Base-by-base conservation (phyloP, 306 rosid species). In the Cyclanthera cordifolia region DNA sequence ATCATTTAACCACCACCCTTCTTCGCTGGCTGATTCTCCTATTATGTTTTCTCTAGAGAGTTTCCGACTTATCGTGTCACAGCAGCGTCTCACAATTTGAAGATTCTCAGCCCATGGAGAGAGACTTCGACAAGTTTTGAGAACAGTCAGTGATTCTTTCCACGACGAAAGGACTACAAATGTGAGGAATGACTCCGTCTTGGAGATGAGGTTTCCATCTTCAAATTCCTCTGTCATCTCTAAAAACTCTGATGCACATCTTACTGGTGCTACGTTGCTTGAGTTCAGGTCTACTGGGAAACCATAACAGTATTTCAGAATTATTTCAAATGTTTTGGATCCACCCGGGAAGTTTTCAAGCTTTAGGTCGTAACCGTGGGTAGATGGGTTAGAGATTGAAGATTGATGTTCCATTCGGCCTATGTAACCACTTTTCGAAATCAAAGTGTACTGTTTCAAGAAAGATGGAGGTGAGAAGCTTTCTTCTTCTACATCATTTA, bases 101-200 rank as follows among this genome's bases (percentile, higher is more conserved):
- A 90, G 85, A 78, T 90, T 93, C 63, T 90, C 99, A 56, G 86
- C 89, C 99, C 99, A 93, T 19, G 99, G 97, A 45, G 90, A 86
- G 16, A 93, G 83, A 49, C 75, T 73, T 83, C 88, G 87, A 60
- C 97, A 90, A 59, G 94, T 82, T 72, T 81, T 88, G 37, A 90
- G 86, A 56, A 93, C 95, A 53, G 83, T 74, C 65, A 90, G 70
- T 7, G 95, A 84, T 72, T 93, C 99, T 74, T 88, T 90, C 97
- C 95, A 88, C 32, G 97, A 93, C 63, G 88, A 83, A 46, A 93
- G 94, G 75, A 93, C 87, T 1, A 90, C 90, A 55, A 87, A 86
- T 52, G 99, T 84, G 83, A 93, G 96, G 86, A 90, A 93, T 50
- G 96, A 84, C 77, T 93, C 99, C 1, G 88, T 78, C 82, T 90